Percentiles rank a stretch among this genome's conserved stretches.
phyloP scores from a whole-genome alignment of 2,329 filamentous ascomycete genomes.

The Paraconiothyrium sp. region DNA sequence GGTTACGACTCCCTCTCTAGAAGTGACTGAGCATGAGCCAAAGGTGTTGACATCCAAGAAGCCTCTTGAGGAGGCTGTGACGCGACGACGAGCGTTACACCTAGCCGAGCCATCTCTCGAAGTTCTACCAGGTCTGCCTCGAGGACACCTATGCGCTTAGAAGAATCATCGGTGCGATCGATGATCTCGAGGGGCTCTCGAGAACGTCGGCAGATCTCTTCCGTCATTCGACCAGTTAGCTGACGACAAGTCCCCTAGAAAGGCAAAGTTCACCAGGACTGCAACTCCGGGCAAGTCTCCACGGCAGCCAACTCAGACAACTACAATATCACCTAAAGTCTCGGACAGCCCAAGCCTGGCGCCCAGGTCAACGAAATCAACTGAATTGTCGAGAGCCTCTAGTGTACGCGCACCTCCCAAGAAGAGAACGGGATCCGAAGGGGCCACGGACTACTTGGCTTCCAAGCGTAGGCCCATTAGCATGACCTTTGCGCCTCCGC shows the following conservation, averaged over 20 bases:
- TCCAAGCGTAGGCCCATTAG: slow-evolving; percentile 59
- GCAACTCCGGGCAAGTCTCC: slow-evolving; percentile 16
- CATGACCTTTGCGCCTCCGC: slow-evolving; percentile 58
- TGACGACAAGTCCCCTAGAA: slow-evolving; percentile 42
- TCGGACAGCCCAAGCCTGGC: slow-evolving; percentile 38
- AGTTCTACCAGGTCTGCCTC: slow-evolving; percentile 32
- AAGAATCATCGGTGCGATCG: slow-evolving; percentile 61
- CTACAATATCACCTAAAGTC: slow-evolving; percentile 28
- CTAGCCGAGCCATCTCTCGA: slow-evolving; percentile 34
- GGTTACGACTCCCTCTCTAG: slow-evolving; percentile 25
- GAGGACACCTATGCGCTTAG: slow-evolving; percentile 48
- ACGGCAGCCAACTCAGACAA: slow-evolving; percentile 10
- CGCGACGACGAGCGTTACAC: slow-evolving; percentile 30
- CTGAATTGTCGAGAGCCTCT: slow-evolving; percentile 28
- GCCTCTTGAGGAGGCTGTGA: slow-evolving; percentile 34
- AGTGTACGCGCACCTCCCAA: slow-evolving; percentile 37
- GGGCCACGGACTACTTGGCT: slow-evolving; percentile 49
- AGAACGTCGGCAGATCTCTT: slow-evolving; percentile 55
- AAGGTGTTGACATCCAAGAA: slow-evolving; percentile 40
- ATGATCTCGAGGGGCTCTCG: slow-evolving; percentile 61
- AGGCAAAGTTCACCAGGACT: slow-evolving; percentile 23
- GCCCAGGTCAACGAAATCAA: slow-evolving; percentile 42
- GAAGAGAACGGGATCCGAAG: slow-evolving; percentile 32
- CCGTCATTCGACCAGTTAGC: slow-evolving; percentile 45
- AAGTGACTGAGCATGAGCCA: slow-evolving; percentile 37